Conservation (phyloP, 371 early-diverging fungal genomes). For the Mucor irregularis region DNA sequence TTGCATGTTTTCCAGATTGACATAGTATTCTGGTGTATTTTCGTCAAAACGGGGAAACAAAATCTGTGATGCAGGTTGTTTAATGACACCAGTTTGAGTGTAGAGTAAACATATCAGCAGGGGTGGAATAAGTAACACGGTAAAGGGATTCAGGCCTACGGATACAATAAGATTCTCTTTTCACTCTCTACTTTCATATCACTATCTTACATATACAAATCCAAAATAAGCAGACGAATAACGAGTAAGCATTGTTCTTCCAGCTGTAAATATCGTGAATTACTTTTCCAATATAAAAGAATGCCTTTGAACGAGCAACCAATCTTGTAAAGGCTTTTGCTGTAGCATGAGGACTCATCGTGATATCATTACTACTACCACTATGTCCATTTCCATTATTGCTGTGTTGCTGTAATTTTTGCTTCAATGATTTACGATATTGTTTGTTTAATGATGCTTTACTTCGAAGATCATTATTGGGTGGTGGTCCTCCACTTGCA, state of each 20-base stretch:
- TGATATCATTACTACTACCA: background rate
- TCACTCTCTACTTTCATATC: background rate
- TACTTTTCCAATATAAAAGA: slow-evolving; percentile 24
- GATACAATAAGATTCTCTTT: background rate
- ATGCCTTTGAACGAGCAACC: slow-evolving; percentile 40
- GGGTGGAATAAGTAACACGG: slow-evolving; percentile 27
- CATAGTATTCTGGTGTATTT: slow-evolving; percentile 33
- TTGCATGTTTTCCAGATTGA: slow-evolving; percentile 38
- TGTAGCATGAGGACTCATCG: slow-evolving; percentile 37
- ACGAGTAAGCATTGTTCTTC: slow-evolving; percentile 23
- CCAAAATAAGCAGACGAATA: slow-evolving; percentile 18
- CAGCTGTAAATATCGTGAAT: slow-evolving; percentile 37
- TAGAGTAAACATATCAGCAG: slow-evolving; percentile 23
- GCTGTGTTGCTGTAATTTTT: slow-evolving; percentile 17
- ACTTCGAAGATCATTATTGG: background rate
- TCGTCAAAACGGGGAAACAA: slow-evolving; percentile 42
- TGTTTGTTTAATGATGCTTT: slow-evolving; percentile 13
- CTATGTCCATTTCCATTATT: background rate
- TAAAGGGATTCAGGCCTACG: slow-evolving; percentile 31
- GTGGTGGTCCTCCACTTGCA: too few species aligned
- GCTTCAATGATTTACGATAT: slow-evolving; percentile 25
- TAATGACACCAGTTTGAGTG: slow-evolving; percentile 17
- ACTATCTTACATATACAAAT: slow-evolving; percentile 11
- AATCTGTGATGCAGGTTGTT: slow-evolving; percentile 25
- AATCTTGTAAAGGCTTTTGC: slow-evolving; percentile 44